Base-by-base conservation (phyloP, 352 stramenopile species). In the Phytophthora ramorum region DNA sequence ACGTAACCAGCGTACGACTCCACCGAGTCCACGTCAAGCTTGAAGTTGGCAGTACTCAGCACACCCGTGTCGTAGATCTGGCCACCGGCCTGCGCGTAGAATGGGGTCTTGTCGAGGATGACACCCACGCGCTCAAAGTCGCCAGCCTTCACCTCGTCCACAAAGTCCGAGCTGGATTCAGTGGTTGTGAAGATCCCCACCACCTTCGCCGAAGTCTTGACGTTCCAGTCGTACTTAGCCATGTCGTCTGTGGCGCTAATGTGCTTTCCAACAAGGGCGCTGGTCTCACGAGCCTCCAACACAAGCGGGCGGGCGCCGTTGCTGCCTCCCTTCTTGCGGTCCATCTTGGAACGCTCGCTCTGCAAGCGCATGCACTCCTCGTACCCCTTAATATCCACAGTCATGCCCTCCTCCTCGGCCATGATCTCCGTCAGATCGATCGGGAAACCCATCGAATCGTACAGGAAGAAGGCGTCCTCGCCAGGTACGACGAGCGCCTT, bases 381-480 rank as follows among this genome's bases (percentile, higher is more conserved):
- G 76, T 99, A 98, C 22, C 97, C 96, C 62, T 96, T 90, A 34
- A 93, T 78, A 72, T 99, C 96, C 28, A 99, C 85, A 16, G 81
- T 98, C 73, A 99, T 81, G 9, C 92, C 95, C 46, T 95, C 77
- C 69, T 98, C 96, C 78, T 98, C 96, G 7, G 92, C 95, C 96
- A 99, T 99, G 69, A 98, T 92, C 72, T 98, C 88, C 12, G 98
- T 99, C 68, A 99, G 85, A 76, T 99, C 98, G 48, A 99, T 83
- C 6, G 98, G 98, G 83, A 99, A 99, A 49, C 98, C 98, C 76
- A 99, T 93, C 20, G 97, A 99, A 69, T 99, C 97, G 78, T 99
- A 99, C 17, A 99, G 73, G 73, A 98, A 99, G 82, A 99, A 99
- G 3, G 97, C 97, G 50, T 98, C 93, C 41, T 90, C 83, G 19